Base-by-base conservation (phyloP, 331 rosid genomes). In the Rosa hybrid region DNA sequence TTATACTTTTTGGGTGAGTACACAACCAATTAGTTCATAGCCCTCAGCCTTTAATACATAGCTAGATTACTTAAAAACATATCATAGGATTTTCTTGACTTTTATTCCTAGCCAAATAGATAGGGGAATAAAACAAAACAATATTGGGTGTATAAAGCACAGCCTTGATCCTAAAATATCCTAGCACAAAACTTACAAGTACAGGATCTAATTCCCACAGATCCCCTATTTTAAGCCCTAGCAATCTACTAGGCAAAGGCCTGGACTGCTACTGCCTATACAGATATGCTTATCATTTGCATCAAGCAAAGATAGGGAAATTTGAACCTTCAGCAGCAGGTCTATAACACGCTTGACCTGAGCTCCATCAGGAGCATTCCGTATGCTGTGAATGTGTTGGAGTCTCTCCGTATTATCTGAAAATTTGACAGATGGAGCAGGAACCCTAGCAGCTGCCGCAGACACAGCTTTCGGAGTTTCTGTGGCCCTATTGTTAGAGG, bases 321-420 rank as follows among this genome's bases (percentile, higher is more conserved):
- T 60, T 57, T n/a, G 69, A 78, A 93, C 99, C 97, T 95, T 96
- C 4, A 78, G 75, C 67, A 95, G 89, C 68, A 91, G 89, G 88
- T 86, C 86, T 30, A 95, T 95, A 50, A 95, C 97, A 64, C 96
- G 92, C 89, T 90, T 95, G 89, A 95, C 90, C 87, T 93, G 99
- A 78, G 97, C 93, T 82, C 98, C 98, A 2, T 89, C 97, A 0
- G 97, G 94, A 68, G 90, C 83, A 48, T 90, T 95, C 49, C 97
- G 87, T 5, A 95, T 93, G 83, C 79, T 89, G 68, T 91, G 87
- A 7, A 93, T 93, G 27, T 93, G 94, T 78, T 95, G 99, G 80
- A 95, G 97, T 82, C 99, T 89, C 82, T 89, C 97, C 0, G 98
- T 93, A 76, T 95, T 97, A 73, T 87, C 93, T 0, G 98, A 93